Conservation (phyloP, 1,284 basidiomycete genomes). For the Sanghuangporus weigelae region DNA sequence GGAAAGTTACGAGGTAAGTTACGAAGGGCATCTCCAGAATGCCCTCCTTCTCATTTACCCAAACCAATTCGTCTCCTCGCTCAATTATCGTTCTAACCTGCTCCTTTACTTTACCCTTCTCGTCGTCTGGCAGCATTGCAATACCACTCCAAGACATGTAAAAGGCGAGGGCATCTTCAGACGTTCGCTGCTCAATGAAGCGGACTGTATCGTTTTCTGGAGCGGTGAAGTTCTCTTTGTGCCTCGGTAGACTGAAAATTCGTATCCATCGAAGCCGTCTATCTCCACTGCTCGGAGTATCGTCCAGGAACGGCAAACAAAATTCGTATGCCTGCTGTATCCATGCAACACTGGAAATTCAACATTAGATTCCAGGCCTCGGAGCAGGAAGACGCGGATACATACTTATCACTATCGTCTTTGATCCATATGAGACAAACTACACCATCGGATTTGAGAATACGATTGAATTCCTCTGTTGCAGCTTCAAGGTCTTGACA, state of each 20-base stretch:
- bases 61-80: constrained; percentile 37
- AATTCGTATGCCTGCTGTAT: neutral
- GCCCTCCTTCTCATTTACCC: constrained; percentile 43
- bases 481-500: constrained; percentile 67
- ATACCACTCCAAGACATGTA: constrained; percentile 73
- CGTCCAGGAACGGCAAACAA: neutral
- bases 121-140: constrained; percentile 46
- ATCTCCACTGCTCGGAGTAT: constrained; percentile 23
- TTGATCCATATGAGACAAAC: constrained; percentile 68
- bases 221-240: constrained; percentile 44
- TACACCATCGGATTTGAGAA: constrained; percentile 61
- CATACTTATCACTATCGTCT: constrained; percentile 47
- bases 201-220: constrained; percentile 50
- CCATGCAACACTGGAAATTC: neutral
- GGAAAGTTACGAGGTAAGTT: neutral
- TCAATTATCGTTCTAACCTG: constrained; percentile 46
- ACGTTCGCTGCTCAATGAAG: constrained; percentile 36
- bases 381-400: constrained; percentile 54
- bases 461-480: constrained; percentile 59
- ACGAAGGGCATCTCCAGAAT: constrained; percentile 42
- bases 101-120: constrained; percentile 45
- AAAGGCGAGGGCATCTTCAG: constrained; percentile 49
- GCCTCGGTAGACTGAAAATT: constrained; percentile 51
- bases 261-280: constrained; percentile 63
- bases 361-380: constrained; percentile 31